Base-by-base conservation (phyloP, 768 basidiomycete genomes). In the Tylopilus felleus region DNA sequence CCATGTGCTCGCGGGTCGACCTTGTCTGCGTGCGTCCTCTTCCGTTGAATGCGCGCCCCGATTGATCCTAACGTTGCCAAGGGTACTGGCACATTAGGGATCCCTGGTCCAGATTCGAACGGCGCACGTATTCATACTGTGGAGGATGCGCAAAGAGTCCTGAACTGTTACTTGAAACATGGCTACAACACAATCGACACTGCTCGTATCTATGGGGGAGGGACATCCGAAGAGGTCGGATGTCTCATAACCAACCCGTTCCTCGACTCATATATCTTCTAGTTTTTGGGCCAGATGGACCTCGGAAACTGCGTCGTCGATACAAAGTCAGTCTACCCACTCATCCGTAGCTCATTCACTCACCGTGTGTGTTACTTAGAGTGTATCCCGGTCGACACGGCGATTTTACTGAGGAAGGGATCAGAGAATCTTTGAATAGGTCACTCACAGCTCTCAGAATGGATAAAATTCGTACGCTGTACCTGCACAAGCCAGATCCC, bases 401-500 rank as follows among this genome's bases (percentile, higher is more conserved):
- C 5, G 35, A 54, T 41, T 42, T 58, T 31, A 42, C 54, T 21
- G 55, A 51, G n/a, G 31, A 42, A 14, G 49, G 56, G 1, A 48
- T 65, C n/a, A 46, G 45, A 19, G 52, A 47, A 40, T 63, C 52
- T 19, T 31, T 65, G 46, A 53, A 55, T 16, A 53, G 31, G 25
- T 64, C 60, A 16, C 43, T 59, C 22, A 1, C 28, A 4, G 52
- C 48, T 27, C 53, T 64, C 19, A 41, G 55, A 12, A 50, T 57
- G 35, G 52, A 59, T 25, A 58, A 52, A 14, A 48, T 62, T 21
- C 60, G 56, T 31, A 56, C 31, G 3, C 19, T 56, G 6, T 83
- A 81, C 64, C 70, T 84, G 0, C 82, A 81, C 54, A 69, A 66
- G 5, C 74, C 74, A 0, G 76, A 80, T 60, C 72, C 75, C 40